Base-by-base conservation (phyloP, 1,284 basidiomycete species). In the Sporisorium iseilematis-ciliati region DNA sequence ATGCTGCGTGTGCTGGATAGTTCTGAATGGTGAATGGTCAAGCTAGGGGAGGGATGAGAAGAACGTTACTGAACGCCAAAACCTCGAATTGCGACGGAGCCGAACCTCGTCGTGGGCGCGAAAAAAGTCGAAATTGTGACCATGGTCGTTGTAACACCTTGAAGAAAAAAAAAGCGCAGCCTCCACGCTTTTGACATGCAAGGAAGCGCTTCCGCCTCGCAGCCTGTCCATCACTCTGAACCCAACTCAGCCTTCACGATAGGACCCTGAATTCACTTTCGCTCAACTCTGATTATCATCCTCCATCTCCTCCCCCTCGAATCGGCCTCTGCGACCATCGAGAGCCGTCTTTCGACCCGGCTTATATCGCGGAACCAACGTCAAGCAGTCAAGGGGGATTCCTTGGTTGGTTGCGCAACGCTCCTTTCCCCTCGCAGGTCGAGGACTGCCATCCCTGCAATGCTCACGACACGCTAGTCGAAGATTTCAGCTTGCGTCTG, bases 11-110 rank as follows among this genome's bases (percentile, higher is more conserved):
- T 38, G 35, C 35, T 3, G 14, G 35, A 6, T 16, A 14, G 35
- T 14, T 38, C 14, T 38, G 35, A 16, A 53, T 41, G 16, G n/a
- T 11, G 12, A 23, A 10, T 7, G 51, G 31, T 21, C 14, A 29
- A n/a, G 35, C 12, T 16, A 2, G 16, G 16, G 35, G 35, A 38
- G 35, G 20, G 23, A 31, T 21, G 14, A 40, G 50, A 38, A 25
- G 23, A 26, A 40, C 38, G 20, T 38, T 26, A 16, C 20, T 25
- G 8, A 26, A 53, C 2, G n/a, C 38, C 21, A 41, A 48, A 40
- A 57, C 43, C 55, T 48, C 43, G 43, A 58, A 58, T 25, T 35
- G 63, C 51, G 41, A 41, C 56, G 50, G 56, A 65, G 26, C 55
- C 55, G 55, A 46, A 16, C 20, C 25, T 26, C n/a, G 21, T 16